Evolutionary conservation across 2,329 filamentous ascomycete genomes (phyloP), one percentile per base, ranked within the genome.

Genomic region (Talaromyces sp.): DNA sequence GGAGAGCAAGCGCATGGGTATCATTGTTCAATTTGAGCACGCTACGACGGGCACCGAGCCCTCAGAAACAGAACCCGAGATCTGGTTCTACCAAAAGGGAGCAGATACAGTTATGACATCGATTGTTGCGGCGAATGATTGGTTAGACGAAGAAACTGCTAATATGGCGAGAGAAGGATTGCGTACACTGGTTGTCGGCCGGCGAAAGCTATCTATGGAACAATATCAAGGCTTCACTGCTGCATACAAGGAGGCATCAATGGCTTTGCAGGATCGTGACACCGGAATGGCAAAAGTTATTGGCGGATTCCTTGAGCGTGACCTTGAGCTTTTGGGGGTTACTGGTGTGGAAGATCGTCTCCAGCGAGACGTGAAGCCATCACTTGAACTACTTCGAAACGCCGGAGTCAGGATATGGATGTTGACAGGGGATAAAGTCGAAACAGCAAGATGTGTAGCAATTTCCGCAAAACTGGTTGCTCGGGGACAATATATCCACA

Each of bases 331-430:
- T 5, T 82, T 97, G 1, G 94, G 94, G n/a, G 92, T 99, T 11
- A 99, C 94, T 1, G 94, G 94, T 63, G 94, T 99, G 0, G 95
- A 99, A 73, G 94, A 99, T 75, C 96, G 96, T 70, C 83, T 99
- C 11, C 94, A 99, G 71, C 87, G 87, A 62, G 91, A 97, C 68
- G 94, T 99, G 68, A 99, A 97, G 72, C 89, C 93, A 1, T 96
- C 91, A 0, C 81, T 99, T 5, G 95, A 99, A 73, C 84, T 99
- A 5, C 83, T 99, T 54, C 89, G 94, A 64, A 99, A 99, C 67
- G 94, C 94, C 0, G 94, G 94, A 25, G 94, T 99, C 76, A 97
- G 97, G 74, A 97, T 99, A 53, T 99, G 94, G 94, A 99, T 99
- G 94, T 80, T 99, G 70, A 99, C 94, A 0, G 94, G 94, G 48